A percentile compares a stretch with the other conserved stretches of the same genome.
phyloP scores from a whole-genome alignment of 176 grass and related monocot species.

The Zizania latifolia region DNA sequence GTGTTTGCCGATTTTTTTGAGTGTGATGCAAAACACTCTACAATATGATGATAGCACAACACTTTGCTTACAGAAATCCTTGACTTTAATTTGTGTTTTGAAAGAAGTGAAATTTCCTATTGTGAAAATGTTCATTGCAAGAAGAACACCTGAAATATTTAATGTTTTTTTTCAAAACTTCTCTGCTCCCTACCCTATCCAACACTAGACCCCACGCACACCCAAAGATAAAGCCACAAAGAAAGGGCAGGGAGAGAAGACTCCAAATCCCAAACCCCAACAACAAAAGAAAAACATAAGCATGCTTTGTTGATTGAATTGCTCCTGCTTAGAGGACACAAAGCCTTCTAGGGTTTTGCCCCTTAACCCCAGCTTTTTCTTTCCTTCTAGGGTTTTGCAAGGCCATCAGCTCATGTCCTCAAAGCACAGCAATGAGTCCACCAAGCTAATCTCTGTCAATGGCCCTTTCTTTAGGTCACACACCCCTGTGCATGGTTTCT shows the following conservation, averaged over 20 bases:
- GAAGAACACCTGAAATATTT: neutral
- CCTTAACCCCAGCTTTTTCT: no score
- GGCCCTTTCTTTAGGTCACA: no score
- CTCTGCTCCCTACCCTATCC: conserved; percentile 23
- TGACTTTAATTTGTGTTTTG: neutral
- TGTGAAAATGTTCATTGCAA: neutral
- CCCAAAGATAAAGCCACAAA: conserved; percentile 38
- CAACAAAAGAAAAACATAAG: neutral
- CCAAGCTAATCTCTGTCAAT: conserved; percentile 8
- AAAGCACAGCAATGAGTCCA: neutral
- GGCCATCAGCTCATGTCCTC: conserved; percentile 28
- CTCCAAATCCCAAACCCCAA: conserved; percentile 51
- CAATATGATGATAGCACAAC: no score
- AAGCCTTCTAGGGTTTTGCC: neutral
- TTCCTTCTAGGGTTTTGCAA: conserved; percentile 32
- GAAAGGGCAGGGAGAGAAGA: conserved; percentile 50
- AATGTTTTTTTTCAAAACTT: neutral
- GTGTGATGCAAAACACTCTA: no score
- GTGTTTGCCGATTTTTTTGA: no score
- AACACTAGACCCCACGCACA: conserved; percentile 30
- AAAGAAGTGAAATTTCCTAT: neutral
- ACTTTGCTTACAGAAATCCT: neutral
- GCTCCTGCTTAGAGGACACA: conserved; percentile 33
- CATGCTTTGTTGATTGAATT: conserved; percentile 22
- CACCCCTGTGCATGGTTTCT: no score